These are phyloP conservation scores for Trichosporon sp. DNA, from an alignment of 1,284 basidiomycete genomes.

Conservation along the genomic window DNA sequence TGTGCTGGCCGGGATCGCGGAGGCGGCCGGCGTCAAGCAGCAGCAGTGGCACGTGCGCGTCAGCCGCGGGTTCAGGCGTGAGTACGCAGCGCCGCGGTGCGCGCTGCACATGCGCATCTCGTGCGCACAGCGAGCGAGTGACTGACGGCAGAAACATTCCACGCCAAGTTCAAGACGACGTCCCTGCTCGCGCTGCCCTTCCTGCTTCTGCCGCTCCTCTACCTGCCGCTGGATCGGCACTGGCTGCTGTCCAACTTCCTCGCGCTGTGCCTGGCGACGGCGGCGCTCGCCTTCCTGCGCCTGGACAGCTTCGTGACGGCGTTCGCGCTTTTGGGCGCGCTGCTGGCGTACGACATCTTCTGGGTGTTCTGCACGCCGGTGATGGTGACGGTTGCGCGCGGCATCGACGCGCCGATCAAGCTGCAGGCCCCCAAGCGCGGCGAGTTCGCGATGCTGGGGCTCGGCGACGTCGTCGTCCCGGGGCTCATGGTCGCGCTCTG, in stretches of 20 bases:
- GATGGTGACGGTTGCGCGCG: constrained; percentile 89
- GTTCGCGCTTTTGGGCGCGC: constrained; percentile 67
- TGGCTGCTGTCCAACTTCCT: constrained; percentile 75
- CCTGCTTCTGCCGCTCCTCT: constrained; percentile 63
- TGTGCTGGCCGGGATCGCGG: constrained; percentile 27
- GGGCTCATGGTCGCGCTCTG: constrained; percentile 86
- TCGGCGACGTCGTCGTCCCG: constrained; percentile 64
- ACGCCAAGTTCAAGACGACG: constrained; percentile 45
- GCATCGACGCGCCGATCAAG: constrained; percentile 91
- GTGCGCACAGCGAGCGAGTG: too few relatives aligned
- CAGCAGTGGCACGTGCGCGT: constrained; percentile 44
- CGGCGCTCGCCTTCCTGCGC: constrained; percentile 73
- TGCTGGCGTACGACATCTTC: constrained; percentile 81
- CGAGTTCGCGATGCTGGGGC: constrained; percentile 80
- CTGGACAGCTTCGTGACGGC: constrained; percentile 90
- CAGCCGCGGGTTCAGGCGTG: constrained; percentile 41
- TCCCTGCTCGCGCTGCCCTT: constrained; percentile 64
- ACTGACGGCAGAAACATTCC: constrained; percentile 41
- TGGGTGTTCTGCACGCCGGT: constrained; percentile 55
- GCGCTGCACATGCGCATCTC: too few relatives aligned
- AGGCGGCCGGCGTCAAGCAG: constrained; percentile 21
- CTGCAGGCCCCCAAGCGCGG: constrained; percentile 71
- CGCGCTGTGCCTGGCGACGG: constrained; percentile 77
- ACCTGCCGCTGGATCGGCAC: constrained; percentile 61
- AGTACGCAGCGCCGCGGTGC: constrained; percentile 12